Evolutionary conservation across 1,139 yeast species (phyloP), one percentile per base, ranked within the genome.

Genomic region (Blastobotrys ciferrii): DNA sequence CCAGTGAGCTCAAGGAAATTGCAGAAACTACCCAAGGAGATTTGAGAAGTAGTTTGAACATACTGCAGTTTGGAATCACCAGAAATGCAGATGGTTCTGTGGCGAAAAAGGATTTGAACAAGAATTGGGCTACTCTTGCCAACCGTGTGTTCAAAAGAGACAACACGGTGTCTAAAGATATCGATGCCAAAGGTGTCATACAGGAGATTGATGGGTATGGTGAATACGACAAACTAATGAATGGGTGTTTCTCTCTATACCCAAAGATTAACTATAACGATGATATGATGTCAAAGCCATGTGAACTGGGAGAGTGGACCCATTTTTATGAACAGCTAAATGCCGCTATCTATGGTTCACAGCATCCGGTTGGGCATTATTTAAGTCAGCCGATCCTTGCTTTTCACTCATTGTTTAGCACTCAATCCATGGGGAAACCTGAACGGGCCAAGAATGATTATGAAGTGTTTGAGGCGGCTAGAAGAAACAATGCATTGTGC

Each of bases 11-110:
- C 20, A 72, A 75, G 20, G 78, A 84, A 37, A 71, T 92, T 12
- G 83, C 87, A 2, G 84, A 80, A 45, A 66, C 81, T 2, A 80
- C 92, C 44, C 92, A 87, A 54, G 88, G 89, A 39, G 98, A 92
- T 67, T 74, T 92, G 30, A 72, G 98, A 57, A 87, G 91, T 32
- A 85, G 96, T 63, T 73, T 92, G 43, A 92, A 92, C 62, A 78
- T 84, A 58, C 67, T 92, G 37, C 98, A 92, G 59, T 89, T 91
- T 60, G 77, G 75, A 47, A 71, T 76, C 13, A 41, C 37, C 6
- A 33, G 51, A 23, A 36, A 31, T 18, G 25, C 41, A 18, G 37
- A 49, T 25, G 52, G 51, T 7, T 20, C 46, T 18, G 48, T 51
- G 36, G 35, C 47, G 6, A 50, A 58, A 48, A 61, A 62, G 47